Percentiles rank a stretch among this genome's conserved stretches.
Evolutionary conservation across 2,329 filamentous ascomycete species (phyloP).

Genomic region (Zasmidium citrigriseum): DNA sequence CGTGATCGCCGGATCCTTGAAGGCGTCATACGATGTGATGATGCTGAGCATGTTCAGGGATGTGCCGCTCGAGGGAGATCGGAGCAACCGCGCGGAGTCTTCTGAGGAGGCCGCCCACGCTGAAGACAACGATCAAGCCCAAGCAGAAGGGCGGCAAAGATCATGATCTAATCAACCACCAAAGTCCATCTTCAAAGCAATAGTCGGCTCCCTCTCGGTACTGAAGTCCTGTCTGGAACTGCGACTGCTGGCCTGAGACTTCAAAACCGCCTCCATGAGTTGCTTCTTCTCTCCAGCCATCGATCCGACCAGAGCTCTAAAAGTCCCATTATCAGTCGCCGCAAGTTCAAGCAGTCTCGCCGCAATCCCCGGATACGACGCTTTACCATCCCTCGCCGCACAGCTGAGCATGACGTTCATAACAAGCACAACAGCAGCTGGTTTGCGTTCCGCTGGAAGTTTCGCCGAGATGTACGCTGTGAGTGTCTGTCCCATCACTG

Average conservation of each 20-base stretch:
- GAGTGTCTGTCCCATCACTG: constrained; percentile 71
- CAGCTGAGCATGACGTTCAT: constrained; percentile 75
- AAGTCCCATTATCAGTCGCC: constrained; percentile 69
- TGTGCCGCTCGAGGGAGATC: constrained; percentile 10
- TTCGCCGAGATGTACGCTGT: constrained; percentile 65
- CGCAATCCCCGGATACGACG: constrained; percentile 70
- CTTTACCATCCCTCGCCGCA: constrained; percentile 59
- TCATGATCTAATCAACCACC: constrained; percentile 10
- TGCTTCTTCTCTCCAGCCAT: constrained; percentile 70
- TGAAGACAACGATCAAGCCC: not conserved
- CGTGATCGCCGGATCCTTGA: constrained; percentile 62
- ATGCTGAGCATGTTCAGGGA: constrained; percentile 33
- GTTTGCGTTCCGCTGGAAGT: constrained; percentile 39
- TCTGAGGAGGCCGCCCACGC: not conserved
- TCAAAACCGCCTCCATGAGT: constrained; percentile 69
- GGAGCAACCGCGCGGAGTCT: not conserved
- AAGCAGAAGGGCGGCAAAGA: not conserved
- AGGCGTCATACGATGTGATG: constrained; percentile 51
- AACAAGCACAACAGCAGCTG: constrained; percentile 71
- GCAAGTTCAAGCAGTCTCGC: constrained; percentile 78
- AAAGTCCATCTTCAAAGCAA: constrained; percentile 95
- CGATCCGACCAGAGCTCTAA: constrained; percentile 70
- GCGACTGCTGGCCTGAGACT: constrained; percentile 45
- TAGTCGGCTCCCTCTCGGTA: constrained; percentile 67
- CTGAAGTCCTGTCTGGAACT: constrained; percentile 42